Conservation (phyloP, 2,329 filamentous ascomycete genomes). For the Lithohypha guttulata region DNA sequence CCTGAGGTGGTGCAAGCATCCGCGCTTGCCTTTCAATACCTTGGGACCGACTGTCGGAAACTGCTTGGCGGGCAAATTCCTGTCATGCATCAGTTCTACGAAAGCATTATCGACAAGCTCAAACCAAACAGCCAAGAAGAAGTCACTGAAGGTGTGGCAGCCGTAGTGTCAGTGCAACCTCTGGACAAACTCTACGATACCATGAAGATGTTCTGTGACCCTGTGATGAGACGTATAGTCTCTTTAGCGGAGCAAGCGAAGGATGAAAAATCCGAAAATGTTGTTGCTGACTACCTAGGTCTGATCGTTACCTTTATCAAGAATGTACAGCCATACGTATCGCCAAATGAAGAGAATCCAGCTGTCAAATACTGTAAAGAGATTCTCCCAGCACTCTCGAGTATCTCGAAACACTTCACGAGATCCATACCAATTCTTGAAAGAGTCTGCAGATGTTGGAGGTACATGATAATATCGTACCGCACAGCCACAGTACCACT, state of each 20-base stretch:
- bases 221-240: constrained; percentile 76
- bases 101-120: constrained; percentile 75
- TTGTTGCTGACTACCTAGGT: constrained; percentile 82
- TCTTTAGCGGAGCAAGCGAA: constrained; percentile 73
- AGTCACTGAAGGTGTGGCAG: constrained; percentile 88
- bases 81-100: constrained; percentile 85
- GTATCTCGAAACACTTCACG: constrained; percentile 79
- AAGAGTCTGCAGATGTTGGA: constrained; percentile 87
- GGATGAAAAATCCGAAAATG: constrained; percentile 71
- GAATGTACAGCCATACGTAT: constrained; percentile 61
- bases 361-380: constrained; percentile 95
- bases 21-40: constrained; percentile 89
- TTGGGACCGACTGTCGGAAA: constrained; percentile 88
- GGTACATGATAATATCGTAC: constrained; percentile 94
- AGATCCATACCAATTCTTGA: constrained; percentile 82
- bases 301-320: constrained; percentile 86
- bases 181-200: constrained; percentile 68
- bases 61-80: constrained; percentile 72
- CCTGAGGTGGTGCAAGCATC: constrained; percentile 86
- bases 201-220: constrained; percentile 87
- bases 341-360: constrained; percentile 64
- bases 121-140: constrained; percentile 85
- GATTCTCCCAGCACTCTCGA: constrained; percentile 76
- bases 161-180: constrained; percentile 79
- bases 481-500: constrained; percentile 78